Base-by-base conservation (phyloP, 1,284 basidiomycete species). In the Afroboletus lepidellus region DNA sequence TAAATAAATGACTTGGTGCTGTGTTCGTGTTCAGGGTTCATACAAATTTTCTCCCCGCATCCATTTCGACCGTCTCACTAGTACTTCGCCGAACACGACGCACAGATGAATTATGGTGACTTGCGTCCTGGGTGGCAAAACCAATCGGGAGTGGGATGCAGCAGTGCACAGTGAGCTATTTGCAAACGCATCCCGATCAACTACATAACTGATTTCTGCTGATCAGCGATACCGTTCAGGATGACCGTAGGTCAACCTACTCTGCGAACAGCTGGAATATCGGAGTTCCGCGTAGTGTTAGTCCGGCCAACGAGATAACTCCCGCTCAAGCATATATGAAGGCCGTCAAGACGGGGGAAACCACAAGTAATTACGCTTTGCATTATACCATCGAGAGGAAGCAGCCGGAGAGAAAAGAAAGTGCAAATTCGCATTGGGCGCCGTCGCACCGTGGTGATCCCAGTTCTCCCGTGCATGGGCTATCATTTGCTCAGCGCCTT, bases 401-500 rank as follows among this genome's bases (percentile, higher is more conserved):
- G 24, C 57, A 61, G n/a, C 39, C 34, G 33, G 48, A 53, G n/a
- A 32, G 27, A 32, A 41, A 13, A 27, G 38, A n/a, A 36, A 52
- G 8, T 11, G 20, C 30, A 20, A 23, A 36, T 34, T 34, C 27
- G 16, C 56, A 42, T 16, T 36, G 42, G 15, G 32, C 33, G 12
- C 46, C 55, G 18, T 44, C 29, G 11, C 21, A 48, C 3, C 32
- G 33, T 24, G 41, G 30, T 38, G 27, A 48, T 25, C 27, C 33
- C 25, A 42, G 25, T 16, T 47, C 48, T 3, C 21, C 51, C 41
- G 49, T 46, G 8, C 54, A 42, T 33, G 64, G 59, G 21, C 36
- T 21, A 16, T 61, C 56, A 8, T 65, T 67, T 47, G 65, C 69
- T 32, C 69, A 63, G 32, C 65, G 65, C 20, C 53, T 67, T 23